phyloP scores from a whole-genome alignment of 164 flowering plant species.

The grape (Vitis vinifera) region DNA sequence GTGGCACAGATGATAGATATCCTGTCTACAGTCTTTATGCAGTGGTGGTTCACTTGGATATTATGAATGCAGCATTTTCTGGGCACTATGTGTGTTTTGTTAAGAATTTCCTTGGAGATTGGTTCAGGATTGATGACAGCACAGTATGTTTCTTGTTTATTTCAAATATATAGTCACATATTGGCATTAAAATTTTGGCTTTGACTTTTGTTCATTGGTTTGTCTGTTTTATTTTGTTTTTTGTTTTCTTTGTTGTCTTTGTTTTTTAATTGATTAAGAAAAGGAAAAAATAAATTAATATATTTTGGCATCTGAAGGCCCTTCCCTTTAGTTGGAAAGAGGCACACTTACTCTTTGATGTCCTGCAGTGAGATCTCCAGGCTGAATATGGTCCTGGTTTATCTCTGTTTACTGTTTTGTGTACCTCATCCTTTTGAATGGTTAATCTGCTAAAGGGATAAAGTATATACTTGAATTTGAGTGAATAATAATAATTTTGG shows the following conservation, averaged over 20 bases:
- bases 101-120: slow-evolving; percentile 51
- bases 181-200: not conserved
- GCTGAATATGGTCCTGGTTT: not conserved
- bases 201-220: not conserved
- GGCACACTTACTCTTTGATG: not conserved
- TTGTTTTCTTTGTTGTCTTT: too few relatives aligned
- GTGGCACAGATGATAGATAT: slow-evolving; percentile 53
- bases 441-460: not conserved
- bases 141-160: slow-evolving; percentile 39
- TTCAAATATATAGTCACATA: not conserved
- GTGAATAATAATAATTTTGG: not conserved
- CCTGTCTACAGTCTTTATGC: slow-evolving; percentile 78
- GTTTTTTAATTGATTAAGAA: not conserved
- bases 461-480: too few relatives aligned
- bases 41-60: slow-evolving; percentile 84
- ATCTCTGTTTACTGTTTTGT: not conserved
- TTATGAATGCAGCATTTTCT: slow-evolving; percentile 72
- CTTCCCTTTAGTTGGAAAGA: not conserved
- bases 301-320: not conserved
- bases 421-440: not conserved
- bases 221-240: not conserved
- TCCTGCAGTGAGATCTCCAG: not conserved
- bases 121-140: slow-evolving; percentile 89
- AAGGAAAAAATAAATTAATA: too few relatives aligned
- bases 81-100: slow-evolving; percentile 91